Base-by-base conservation (phyloP, 805 yeast species). In the Metschnikowia kofuensis region DNA sequence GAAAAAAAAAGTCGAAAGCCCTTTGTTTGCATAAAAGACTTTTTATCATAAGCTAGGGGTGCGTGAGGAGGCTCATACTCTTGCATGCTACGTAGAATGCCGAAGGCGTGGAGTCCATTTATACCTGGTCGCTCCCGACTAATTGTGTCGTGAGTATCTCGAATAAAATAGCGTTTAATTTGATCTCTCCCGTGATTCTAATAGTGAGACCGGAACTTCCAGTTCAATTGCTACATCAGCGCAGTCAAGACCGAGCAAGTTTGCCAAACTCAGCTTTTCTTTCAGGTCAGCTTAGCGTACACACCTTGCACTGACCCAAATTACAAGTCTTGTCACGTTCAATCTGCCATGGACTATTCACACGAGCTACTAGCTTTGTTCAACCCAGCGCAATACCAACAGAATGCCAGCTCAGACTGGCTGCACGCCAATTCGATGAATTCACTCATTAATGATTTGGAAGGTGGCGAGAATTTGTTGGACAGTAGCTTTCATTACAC, bases 311-410 rank as follows among this genome's bases (percentile, higher is more conserved):
- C 21, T 21, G 21, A 21, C 21, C 4, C 21, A 21, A 21, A 3
- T 21, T 4, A 21, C 21, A 2, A 3, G 4, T 21, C 21, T 21
- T 21, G 21, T 21, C 21, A 21, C 32, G 12, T 30, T 10, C 32
- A 9, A 12, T 30, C 32, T 10, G 13, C 13, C 32, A 45, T 45
- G 49, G 49, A 45, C n/a, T 40, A 36, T 12, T 40, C 49, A 14
- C 40, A 45, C 16, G 49, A 45, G 36, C 49, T 45, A 45, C 44
- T 45, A 40, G 49, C 49, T 14, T 45, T 45, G 37, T 45, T 45
- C 36, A 35, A 40, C 34, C 40, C 44, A 8, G 13, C 43, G 14
- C 48, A 38, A 15, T 44, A 31, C 28, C 47, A 38, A 15, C 49
- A 40, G 34, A 15, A 32, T 9, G 12, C 36, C 15, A 36, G 31